Base-by-base conservation (phyloP, 2,329 filamentous ascomycete genomes). In the Ophiostoma sp. region DNA sequence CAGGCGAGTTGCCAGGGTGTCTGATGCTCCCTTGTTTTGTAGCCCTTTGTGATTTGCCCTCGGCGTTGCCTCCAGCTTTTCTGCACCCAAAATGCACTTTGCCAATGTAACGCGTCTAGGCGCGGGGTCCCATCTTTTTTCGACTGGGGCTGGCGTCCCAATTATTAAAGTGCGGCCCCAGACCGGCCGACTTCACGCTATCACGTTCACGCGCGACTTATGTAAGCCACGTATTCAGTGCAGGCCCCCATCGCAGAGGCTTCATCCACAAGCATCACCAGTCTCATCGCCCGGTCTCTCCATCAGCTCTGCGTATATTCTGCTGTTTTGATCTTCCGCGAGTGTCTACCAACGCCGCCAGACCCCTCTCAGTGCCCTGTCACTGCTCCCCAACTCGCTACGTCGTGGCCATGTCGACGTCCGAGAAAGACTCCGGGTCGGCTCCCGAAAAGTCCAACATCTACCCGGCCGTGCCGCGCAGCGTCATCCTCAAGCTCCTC, bases 401-500 rank as follows among this genome's bases (percentile, higher is more conserved):
- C 18, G 18, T 7, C 58, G 14, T 11, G 12, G 14, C 42, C 63
- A 64, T 64, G 63, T 64, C 63, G 18, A 27, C 63, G 5, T 64
- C 63, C 42, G 63, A 44, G 42, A 45, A 45, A 47, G 63, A 45
- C 63, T 44, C 63, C 63, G 63, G 79, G 11, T 76, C 79, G 64
- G 76, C 80, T 44, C 76, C 78, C 69, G 81, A 84, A 73, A 87
- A 87, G 74, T 93, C 90, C 68, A 86, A 88, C 79, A 93, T 90
- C 72, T 80, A 88, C n/a, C 91, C 92, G 27, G 92, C 92, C 36
- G 92, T 97, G 65, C 92, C 65, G 5, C 92, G 92, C 69, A 83
- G 90, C 75, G 93, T 98, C 72, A 95, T 99, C 72, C 81, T 89
- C 75, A 99, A 98, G 80, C 87, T 99, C 27, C 84, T 98, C 16